A percentile compares a stretch with the other conserved stretches of the same genome.
phyloP scores from a whole-genome alignment of 768 basidiomycete species.

The Leucosporidium scottii region DNA sequence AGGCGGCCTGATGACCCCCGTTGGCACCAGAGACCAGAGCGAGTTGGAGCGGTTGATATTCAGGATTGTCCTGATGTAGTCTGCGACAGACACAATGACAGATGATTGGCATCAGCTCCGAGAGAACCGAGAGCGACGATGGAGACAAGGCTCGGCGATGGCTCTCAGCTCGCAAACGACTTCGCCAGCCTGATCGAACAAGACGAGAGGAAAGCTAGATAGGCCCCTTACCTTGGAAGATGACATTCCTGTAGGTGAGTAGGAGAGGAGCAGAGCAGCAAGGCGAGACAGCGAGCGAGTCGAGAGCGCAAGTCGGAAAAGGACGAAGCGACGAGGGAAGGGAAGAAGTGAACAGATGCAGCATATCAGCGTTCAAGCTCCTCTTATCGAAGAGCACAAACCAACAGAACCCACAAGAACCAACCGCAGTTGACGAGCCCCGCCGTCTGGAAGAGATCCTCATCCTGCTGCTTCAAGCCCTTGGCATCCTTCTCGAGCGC shows the following conservation, averaged over 20 bases:
- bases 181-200: too few species aligned
- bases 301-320: background rate
- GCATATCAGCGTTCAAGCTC: background rate
- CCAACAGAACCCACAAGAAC: constrained; percentile 7
- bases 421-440: constrained; percentile 29
- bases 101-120: too few species aligned
- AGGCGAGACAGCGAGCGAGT: background rate
- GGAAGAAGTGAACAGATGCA: background rate
- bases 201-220: too few species aligned
- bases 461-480: constrained; percentile 18
- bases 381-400: background rate
- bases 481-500: too few species aligned
- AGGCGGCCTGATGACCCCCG: constrained; percentile 18
- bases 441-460: constrained; percentile 30
- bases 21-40: constrained; percentile 26
- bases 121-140: too few species aligned
- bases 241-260: background rate
- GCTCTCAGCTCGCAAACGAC: background rate
- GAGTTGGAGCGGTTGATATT: constrained; percentile 22
- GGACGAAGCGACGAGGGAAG: background rate
- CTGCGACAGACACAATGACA: too few species aligned
- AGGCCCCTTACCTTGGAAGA: background rate
- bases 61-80: constrained; percentile 14
- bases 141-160: too few species aligned
- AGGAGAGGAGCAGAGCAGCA: background rate